phyloP scores from a whole-genome alignment of 202 grass and related monocot genomes.

The Musa balbisiana region DNA sequence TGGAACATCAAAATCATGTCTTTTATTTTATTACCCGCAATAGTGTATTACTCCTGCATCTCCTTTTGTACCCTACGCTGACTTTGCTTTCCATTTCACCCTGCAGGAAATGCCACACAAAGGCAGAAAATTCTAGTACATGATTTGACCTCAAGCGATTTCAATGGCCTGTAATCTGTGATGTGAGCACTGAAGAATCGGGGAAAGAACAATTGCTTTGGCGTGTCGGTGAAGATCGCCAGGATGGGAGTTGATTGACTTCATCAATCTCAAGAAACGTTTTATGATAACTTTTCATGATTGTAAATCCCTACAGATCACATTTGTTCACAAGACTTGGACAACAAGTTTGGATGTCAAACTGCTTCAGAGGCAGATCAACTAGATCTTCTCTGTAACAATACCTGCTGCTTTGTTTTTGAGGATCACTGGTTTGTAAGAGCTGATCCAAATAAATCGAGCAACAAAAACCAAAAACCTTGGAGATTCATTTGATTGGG shows the following conservation, averaged over 20 bases:
- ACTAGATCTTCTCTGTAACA: background rate
- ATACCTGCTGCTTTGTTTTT: background rate
- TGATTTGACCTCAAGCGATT: background rate
- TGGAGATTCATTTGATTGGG: too few relatives aligned
- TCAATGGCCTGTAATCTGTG: background rate
- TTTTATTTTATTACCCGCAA: too few relatives aligned
- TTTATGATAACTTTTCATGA: background rate
- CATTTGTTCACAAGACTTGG: background rate
- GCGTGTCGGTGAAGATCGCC: background rate
- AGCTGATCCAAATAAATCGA: background rate
- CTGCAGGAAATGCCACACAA: slow-evolving; percentile 19
- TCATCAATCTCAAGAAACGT: background rate
- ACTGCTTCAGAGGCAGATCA: background rate
- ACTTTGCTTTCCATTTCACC: background rate
- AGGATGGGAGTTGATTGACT: background rate
- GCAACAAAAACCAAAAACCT: background rate
- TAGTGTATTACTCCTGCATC: too few relatives aligned
- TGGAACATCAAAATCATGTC: background rate
- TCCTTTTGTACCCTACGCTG: too few relatives aligned
- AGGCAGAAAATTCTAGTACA: slow-evolving; percentile 17
- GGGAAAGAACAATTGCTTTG: background rate
- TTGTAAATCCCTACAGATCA: background rate
- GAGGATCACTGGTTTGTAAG: background rate
- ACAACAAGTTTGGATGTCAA: background rate
- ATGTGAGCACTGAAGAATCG: background rate